Evolutionary conservation across 768 basidiomycete species (phyloP).

Genomic region (Russula dissimulans): DNA sequence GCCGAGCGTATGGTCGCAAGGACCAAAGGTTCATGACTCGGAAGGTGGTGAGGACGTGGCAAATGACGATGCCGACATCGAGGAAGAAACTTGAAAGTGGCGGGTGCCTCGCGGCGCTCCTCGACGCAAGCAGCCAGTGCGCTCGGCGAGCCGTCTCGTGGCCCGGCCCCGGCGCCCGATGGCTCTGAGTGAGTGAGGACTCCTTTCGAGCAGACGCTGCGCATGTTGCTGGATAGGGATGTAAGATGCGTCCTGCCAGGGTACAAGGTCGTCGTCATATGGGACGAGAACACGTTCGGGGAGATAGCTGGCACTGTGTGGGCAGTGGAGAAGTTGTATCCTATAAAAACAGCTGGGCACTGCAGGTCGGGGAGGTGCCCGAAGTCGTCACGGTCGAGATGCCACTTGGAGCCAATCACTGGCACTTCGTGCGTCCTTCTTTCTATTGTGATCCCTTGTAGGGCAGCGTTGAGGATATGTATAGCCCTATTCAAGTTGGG

Average conservation of each 20-base stretch:
- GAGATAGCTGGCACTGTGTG: conserved; percentile 13
- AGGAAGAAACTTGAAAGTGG: no score
- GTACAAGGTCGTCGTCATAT: conserved; percentile 15
- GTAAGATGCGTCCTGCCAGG: conserved; percentile 8
- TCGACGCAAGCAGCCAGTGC: no score
- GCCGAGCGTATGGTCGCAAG: no score
- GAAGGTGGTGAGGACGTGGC: no score
- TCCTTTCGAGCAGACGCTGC: conserved; percentile 11
- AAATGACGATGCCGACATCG: no score
- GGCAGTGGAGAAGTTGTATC: conserved; percentile 13
- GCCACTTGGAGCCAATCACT: conserved; percentile 15
- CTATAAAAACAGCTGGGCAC: conserved; percentile 3
- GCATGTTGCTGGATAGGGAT: conserved; percentile 8
- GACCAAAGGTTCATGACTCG: no score
- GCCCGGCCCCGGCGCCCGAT: conserved; percentile 8
- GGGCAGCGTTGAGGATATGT: neutral
- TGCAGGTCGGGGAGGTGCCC: neutral
- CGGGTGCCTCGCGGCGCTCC: no score
- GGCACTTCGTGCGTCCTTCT: conserved; percentile 14
- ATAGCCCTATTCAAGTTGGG: conserved; percentile 18
- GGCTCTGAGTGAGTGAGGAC: conserved; percentile 5
- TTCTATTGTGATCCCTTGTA: neutral
- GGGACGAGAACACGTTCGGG: conserved; percentile 17
- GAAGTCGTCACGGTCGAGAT: conserved; percentile 8
- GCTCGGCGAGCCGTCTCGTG: conserved; percentile 2